These are phyloP conservation scores for Leptomonas pyrrhocoris DNA, from an alignment of 208 protist genomes.

Conservation along the genomic window DNA sequence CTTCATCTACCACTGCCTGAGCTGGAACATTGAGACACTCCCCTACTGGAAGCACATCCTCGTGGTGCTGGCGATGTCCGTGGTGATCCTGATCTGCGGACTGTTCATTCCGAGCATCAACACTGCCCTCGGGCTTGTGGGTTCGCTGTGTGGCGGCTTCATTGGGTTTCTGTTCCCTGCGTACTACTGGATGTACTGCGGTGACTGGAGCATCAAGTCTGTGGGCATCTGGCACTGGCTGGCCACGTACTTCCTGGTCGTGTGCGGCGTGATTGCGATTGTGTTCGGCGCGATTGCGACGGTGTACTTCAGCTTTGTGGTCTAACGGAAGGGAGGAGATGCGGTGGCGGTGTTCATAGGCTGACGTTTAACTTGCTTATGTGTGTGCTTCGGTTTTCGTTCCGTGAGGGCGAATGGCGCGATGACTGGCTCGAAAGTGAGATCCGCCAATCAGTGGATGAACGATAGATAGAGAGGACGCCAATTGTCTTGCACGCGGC, in stretches of 20 bases:
- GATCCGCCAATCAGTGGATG: not conserved
- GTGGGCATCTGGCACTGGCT: constrained; percentile 55
- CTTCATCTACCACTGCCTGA: constrained; percentile 61
- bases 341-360: no score
- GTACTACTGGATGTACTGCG: constrained; percentile 66
- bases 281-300: constrained; percentile 62
- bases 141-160: constrained; percentile 62
- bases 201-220: constrained; percentile 47
- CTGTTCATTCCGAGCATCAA: constrained; percentile 77
- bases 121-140: constrained; percentile 65
- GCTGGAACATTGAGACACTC: constrained; percentile 58
- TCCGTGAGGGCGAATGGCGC: not conserved
- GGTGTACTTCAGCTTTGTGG: constrained; percentile 44
- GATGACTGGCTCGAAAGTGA: not conserved
- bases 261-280: constrained; percentile 63
- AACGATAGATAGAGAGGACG: no score
- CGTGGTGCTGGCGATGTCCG: constrained; percentile 34
- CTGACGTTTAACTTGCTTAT: no score
- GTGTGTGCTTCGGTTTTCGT: not conserved
- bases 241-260: constrained; percentile 44
- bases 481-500: no score
- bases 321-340: not conserved
- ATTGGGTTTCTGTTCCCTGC: constrained; percentile 76
- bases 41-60: constrained; percentile 72
- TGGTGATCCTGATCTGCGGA: constrained; percentile 43